These are phyloP conservation scores for Plicaturopsis crispa DNA, from an alignment of 768 basidiomycete genomes.

Conservation along the genomic window DNA sequence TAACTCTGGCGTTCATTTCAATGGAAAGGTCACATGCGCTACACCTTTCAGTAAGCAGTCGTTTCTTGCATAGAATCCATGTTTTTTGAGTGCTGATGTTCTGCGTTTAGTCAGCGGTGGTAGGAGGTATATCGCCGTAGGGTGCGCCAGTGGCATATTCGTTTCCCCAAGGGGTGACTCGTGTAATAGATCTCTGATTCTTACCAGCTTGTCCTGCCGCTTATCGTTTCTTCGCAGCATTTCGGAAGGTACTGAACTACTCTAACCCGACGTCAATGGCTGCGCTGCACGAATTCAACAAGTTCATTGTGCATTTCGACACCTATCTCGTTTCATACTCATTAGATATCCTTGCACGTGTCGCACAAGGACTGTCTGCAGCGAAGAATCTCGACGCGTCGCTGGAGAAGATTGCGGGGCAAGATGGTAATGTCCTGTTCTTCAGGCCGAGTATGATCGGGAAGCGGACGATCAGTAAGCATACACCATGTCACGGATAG, in stretches of 20 bases:
- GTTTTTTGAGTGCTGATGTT: background rate
- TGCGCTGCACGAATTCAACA: slow-evolving; percentile 55
- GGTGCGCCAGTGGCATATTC: slow-evolving; percentile 65
- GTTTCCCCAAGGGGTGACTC: slow-evolving; percentile 38
- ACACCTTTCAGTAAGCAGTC: slow-evolving; percentile 52
- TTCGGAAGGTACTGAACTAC: slow-evolving; percentile 45
- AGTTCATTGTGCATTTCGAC: slow-evolving; percentile 60
- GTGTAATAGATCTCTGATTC: slow-evolving; percentile 1
- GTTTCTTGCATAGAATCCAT: background rate
- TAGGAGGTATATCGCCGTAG: slow-evolving; percentile 55
- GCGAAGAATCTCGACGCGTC: slow-evolving; percentile 44
- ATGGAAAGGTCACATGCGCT: slow-evolving; percentile 54
- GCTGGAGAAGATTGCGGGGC: slow-evolving; percentile 50
- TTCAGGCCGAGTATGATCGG: slow-evolving; percentile 48
- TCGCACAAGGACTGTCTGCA: slow-evolving; percentile 42
- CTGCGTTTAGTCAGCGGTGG: slow-evolving; percentile 35
- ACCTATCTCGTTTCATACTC: slow-evolving; percentile 56
- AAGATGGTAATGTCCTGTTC: slow-evolving; percentile 52
- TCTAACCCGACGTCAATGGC: slow-evolving; percentile 45
- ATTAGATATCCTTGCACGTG: slow-evolving; percentile 58
- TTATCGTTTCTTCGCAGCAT: slow-evolving; percentile 32
- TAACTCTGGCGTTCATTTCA: slow-evolving; percentile 26
- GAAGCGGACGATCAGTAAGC: slow-evolving; percentile 50
- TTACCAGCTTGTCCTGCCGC: slow-evolving; percentile 1
- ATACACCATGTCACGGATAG: background rate